Percentiles rank a stretch among this genome's conserved stretches.
Conservation (phyloP, 1,284 basidiomycete species). For the Phlebopus sp. region DNA sequence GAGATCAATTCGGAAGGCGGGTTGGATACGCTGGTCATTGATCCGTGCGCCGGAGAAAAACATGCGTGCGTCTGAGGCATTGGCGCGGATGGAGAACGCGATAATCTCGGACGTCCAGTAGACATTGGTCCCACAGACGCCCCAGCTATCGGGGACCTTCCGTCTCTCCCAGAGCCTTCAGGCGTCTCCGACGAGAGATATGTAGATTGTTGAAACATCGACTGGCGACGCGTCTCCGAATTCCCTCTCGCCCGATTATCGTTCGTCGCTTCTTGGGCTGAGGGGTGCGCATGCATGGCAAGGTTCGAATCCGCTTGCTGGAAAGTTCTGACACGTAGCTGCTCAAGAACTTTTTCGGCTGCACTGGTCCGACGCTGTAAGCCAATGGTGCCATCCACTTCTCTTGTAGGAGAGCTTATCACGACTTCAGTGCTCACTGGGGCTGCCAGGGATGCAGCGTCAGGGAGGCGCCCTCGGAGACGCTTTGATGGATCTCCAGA, state of each 20-base stretch:
- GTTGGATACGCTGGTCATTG: constrained; percentile 13
- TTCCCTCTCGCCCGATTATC: constrained; percentile 25
- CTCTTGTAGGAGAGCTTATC: constrained; percentile 23
- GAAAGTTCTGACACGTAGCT: constrained; percentile 51
- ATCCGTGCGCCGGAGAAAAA: constrained; percentile 24
- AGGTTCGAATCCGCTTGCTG: constrained; percentile 37
- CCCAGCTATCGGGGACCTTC: constrained; percentile 22
- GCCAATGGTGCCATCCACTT: constrained; percentile 12
- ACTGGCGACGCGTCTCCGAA: constrained; percentile 30
- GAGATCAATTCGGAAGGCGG: constrained; percentile 56
- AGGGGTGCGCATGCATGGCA: constrained; percentile 20
- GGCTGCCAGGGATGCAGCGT: constrained; percentile 17
- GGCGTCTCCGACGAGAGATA: constrained; percentile 7
- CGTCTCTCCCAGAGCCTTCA: constrained; percentile 23
- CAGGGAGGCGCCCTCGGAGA: constrained; percentile 34
- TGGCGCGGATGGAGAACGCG: constrained; percentile 44
- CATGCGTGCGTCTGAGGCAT: constrained; percentile 31
- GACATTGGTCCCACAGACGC: constrained; percentile 23
- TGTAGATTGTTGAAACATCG: constrained; percentile 17
- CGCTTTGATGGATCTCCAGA: constrained; percentile 23
- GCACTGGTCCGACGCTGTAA: constrained; percentile 46
- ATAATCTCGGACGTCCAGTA: constrained; percentile 44
- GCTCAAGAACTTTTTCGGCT: constrained; percentile 57
- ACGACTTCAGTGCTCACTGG: constrained; percentile 31
- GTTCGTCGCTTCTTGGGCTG: constrained; percentile 17